Evolutionary conservation across 2,329 filamentous ascomycete genomes (phyloP).

Genomic region (Arthrobotrys conoides): DNA sequence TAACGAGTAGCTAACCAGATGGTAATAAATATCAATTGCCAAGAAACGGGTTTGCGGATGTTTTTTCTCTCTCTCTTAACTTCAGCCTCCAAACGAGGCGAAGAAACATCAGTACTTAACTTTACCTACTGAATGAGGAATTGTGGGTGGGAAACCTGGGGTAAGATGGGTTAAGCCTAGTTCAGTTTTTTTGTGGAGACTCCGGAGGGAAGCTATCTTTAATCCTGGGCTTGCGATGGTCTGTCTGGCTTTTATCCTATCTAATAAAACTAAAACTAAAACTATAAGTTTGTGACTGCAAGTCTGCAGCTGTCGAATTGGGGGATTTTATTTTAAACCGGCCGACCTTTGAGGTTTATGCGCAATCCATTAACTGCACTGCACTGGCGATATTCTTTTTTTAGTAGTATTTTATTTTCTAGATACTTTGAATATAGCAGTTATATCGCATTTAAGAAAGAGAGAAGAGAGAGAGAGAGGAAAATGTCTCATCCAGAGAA

Average conservation of each 20-base stretch:
- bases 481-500: conserved; percentile 24
- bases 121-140: too few relatives aligned
- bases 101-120: too few relatives aligned
- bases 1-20: conserved; percentile 10
- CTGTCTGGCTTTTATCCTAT: too few relatives aligned
- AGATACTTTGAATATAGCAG: too few relatives aligned
- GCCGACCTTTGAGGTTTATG: not conserved
- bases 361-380: not conserved
- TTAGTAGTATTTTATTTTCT: too few relatives aligned
- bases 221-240: too few relatives aligned
- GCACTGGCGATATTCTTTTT: too few relatives aligned
- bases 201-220: conserved; percentile 10
- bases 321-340: not conserved
- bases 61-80: too few relatives aligned
- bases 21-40: conserved; percentile 12
- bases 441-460: not conserved
- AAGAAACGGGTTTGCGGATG: conserved; percentile 28
- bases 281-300: not conserved
- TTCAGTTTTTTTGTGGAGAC: conserved; percentile 1
- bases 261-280: too few relatives aligned
- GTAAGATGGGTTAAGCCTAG: not conserved
- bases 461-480: too few relatives aligned
- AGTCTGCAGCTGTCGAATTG: conserved; percentile 2
- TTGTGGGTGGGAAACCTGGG: conserved; percentile 3
- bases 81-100: conserved; percentile 17